Evolutionary conservation across 2,329 filamentous ascomycete species (phyloP).

Genomic region (Xylogone sp.): DNA sequence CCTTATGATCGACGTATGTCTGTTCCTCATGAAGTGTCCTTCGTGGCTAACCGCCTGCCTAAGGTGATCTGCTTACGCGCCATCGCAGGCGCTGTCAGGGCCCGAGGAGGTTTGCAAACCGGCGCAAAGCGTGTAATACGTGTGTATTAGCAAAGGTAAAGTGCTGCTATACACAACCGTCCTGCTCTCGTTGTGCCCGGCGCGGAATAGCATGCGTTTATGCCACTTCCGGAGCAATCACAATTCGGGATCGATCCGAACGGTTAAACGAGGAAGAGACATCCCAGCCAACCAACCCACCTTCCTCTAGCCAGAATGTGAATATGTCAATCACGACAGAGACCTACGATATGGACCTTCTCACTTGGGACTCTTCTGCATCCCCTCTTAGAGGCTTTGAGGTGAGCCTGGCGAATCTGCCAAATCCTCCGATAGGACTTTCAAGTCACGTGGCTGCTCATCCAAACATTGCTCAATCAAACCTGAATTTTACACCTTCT

Average conservation of each 20-base stretch:
- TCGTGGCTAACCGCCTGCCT: conserved; percentile 1
- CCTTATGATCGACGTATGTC: conserved; percentile 14
- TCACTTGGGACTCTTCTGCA: conserved; percentile 1
- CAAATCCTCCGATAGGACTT: conserved; percentile 2
- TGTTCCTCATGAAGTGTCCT: background rate
- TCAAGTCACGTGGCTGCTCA: background rate
- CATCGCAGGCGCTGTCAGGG: conserved; percentile 17
- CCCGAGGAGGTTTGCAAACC: conserved; percentile 7
- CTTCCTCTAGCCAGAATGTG: too few species aligned
- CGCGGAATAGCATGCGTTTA: conserved; percentile 12
- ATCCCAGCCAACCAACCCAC: background rate
- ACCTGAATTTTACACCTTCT: background rate
- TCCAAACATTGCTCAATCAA: background rate
- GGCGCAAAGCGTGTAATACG: conserved; percentile 17
- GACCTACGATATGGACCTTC: conserved; percentile 3
- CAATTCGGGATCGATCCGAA: background rate
- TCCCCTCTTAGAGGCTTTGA: conserved; percentile 1
- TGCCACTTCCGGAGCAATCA: background rate
- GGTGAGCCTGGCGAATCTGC: background rate
- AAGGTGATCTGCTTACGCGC: conserved; percentile 14
- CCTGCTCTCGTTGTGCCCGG: conserved; percentile 13
- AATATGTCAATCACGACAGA: background rate
- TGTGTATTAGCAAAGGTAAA: conserved; percentile 19
- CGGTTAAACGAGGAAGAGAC: background rate
- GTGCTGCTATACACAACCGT: conserved; percentile 15